These are phyloP conservation scores for Allium cepa DNA, from an alignment of 106 monocot genomes.

Conservation along the genomic window DNA sequence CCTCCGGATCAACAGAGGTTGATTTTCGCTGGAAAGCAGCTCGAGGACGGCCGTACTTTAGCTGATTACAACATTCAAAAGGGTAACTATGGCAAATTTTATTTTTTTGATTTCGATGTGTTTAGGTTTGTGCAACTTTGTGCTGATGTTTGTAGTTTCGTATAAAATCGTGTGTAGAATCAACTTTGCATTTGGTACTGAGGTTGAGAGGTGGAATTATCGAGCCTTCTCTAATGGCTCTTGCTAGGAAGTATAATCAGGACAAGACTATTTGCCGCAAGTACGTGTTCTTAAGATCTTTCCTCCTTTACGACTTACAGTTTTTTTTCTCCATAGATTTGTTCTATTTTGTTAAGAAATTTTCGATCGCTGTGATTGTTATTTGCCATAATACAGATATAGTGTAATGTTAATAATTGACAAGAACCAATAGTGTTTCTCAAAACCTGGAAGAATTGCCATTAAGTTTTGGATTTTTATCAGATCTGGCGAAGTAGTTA, in stretches of 20 bases:
- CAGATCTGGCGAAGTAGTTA: too few relatives aligned
- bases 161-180: conserved; percentile 16
- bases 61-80: not conserved
- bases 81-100: not conserved
- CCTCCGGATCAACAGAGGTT: not conserved
- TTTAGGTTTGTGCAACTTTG: not conserved
- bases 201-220: conserved; percentile 52
- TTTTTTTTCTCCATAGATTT: too few relatives aligned
- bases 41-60: not conserved
- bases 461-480: too few relatives aligned
- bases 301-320: too few relatives aligned
- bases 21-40: not conserved
- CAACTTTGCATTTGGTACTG: conserved; percentile 48
- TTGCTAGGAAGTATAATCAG: conserved; percentile 60
- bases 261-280: conserved; percentile 58
- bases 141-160: not conserved
- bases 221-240: conserved; percentile 56
- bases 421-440: too few relatives aligned
- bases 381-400: too few relatives aligned
- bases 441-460: too few relatives aligned
- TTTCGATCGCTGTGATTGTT: too few relatives aligned
- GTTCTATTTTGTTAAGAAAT: too few relatives aligned
- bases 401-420: too few relatives aligned
- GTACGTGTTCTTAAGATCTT: conserved; percentile 12
- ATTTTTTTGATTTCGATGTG: not conserved